These are phyloP conservation scores for Primulina huaijiensis DNA, from an alignment of 257 asterid species.

Conservation along the genomic window DNA sequence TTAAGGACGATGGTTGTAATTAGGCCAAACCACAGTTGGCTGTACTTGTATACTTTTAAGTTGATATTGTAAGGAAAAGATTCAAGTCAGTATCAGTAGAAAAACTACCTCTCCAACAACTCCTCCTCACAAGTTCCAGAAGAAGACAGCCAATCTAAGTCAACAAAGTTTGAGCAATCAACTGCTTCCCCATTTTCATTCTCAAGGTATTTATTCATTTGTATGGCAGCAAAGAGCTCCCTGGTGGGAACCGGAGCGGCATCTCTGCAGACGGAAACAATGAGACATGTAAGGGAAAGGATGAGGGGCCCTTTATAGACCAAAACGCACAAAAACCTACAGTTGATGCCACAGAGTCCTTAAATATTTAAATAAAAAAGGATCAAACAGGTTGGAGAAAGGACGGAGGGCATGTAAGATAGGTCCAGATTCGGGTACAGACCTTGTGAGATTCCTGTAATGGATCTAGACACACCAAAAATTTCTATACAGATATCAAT, in stretches of 20 bases:
- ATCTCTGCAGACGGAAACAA: constrained; percentile 40
- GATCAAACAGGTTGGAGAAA: background rate
- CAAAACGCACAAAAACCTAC: background rate
- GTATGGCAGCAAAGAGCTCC: constrained; percentile 62
- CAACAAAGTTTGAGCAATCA: constrained; percentile 89
- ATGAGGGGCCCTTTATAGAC: constrained; percentile 3
- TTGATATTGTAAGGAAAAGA: background rate
- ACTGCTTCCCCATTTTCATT: constrained; percentile 59
- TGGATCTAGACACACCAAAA: background rate
- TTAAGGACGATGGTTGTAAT: background rate
- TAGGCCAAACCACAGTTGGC: background rate
- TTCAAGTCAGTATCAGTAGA: constrained; percentile 13
- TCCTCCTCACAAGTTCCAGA: constrained; percentile 93
- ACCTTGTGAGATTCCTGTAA: background rate
- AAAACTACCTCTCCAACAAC: constrained; percentile 72
- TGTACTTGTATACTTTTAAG: background rate
- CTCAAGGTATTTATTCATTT: constrained; percentile 49
- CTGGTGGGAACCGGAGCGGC: constrained; percentile 54
- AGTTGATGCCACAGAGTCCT: background rate
- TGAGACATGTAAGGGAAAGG: constrained; percentile 19
- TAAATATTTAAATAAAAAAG: too few relatives aligned
- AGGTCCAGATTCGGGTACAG: background rate
- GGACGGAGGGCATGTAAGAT: background rate
- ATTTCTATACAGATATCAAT: too few relatives aligned
- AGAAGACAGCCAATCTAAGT: constrained; percentile 94